phyloP scores from a whole-genome alignment of 768 basidiomycete genomes.

The Russula sp. region DNA sequence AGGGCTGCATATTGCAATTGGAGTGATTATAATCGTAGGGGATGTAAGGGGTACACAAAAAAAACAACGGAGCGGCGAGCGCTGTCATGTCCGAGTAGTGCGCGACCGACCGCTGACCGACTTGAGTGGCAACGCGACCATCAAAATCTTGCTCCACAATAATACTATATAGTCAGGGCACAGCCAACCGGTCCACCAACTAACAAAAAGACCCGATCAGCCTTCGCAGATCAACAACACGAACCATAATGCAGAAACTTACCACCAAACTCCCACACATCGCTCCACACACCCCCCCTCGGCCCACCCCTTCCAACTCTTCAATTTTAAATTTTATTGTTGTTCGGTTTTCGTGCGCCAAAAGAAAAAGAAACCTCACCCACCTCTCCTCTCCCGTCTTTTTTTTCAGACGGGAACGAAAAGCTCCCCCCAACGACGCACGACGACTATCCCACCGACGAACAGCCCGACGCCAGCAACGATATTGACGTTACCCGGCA shows the following conservation, averaged over 20 bases:
- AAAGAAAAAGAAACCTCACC: neutral
- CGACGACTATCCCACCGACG: slow-evolving; percentile 59
- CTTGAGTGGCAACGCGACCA: neutral
- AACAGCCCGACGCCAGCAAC: slow-evolving; percentile 61
- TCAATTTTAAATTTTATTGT: neutral
- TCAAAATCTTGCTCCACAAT: neutral
- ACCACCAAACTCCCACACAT: neutral
- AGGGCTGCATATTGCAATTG: neutral
- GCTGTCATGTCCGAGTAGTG: neutral
- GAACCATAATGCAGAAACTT: neutral
- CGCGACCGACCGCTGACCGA: neutral
- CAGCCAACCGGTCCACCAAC: neutral
- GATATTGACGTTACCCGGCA: slow-evolving; percentile 68
- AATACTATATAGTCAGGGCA: neutral
- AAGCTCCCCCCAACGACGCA: slow-evolving; percentile 73
- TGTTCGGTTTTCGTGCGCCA: neutral
- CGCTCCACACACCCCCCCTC: no score
- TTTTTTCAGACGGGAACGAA: slow-evolving; percentile 56
- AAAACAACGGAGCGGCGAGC: neutral
- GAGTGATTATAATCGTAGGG: neutral
- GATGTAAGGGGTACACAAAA: neutral
- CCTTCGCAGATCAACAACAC: neutral
- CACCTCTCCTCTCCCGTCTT: neutral
- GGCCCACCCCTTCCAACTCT: neutral
- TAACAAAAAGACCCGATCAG: neutral